Conservation (phyloP, 306 rosid genomes). For the Lathyrus tuberosus region DNA sequence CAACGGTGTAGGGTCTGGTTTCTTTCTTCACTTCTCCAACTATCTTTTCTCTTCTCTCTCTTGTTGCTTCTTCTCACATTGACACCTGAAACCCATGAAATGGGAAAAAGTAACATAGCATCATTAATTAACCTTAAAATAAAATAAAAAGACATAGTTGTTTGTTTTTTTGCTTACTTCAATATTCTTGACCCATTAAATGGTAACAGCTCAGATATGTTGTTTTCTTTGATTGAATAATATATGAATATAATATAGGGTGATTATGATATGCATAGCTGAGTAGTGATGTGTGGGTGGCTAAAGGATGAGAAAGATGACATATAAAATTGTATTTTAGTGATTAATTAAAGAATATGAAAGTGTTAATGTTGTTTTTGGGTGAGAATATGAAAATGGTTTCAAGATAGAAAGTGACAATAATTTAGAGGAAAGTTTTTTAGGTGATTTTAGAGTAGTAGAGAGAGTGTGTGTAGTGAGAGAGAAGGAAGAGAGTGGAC, state of each 20-base stretch:
- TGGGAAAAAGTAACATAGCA: conserved; percentile 41
- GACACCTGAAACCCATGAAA: conserved; percentile 62
- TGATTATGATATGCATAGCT: conserved; percentile 28
- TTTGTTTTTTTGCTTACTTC: conserved; percentile 23
- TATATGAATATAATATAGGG: background rate
- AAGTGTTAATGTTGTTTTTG: background rate
- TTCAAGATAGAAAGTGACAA: conserved; percentile 10
- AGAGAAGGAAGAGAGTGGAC: conserved; percentile 45
- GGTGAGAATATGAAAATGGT: background rate
- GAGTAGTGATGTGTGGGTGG: conserved; percentile 31
- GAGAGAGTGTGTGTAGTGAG: conserved; percentile 2
- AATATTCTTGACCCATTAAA: conserved; percentile 34
- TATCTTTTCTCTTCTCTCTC: conserved; percentile 29
- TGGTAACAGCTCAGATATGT: conserved; percentile 45
- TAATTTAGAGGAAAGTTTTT: conserved; percentile 18
- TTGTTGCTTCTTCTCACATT: conserved; percentile 31
- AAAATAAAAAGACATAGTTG: conserved; percentile 40
- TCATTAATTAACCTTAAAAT: conserved; percentile 34
- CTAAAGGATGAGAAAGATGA: conserved; percentile 28
- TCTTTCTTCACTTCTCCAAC: conserved; percentile 34
- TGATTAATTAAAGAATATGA: background rate
- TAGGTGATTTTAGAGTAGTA: conserved; percentile 26
- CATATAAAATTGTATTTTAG: background rate
- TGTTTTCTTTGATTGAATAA: conserved; percentile 19
- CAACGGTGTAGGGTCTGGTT: conserved; percentile 55